Percentiles rank a stretch among this genome's conserved stretches.
Evolutionary conservation across 495 filamentous ascomycete species (phyloP).

Genomic region (Tirmania nivea): DNA sequence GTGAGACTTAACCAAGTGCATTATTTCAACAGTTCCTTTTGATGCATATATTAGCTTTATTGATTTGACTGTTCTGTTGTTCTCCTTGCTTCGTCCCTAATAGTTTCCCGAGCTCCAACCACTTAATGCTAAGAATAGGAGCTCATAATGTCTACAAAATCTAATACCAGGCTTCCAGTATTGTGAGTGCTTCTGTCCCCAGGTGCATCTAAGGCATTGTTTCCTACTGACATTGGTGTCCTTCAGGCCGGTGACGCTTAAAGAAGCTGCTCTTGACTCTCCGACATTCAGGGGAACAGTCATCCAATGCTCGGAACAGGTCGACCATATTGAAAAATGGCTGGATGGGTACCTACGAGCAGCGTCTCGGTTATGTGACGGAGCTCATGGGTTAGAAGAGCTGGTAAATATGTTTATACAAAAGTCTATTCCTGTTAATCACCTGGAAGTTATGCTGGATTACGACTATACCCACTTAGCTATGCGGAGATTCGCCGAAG

Average conservation of each 20-base stretch:
- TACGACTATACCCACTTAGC: conserved; percentile 86
- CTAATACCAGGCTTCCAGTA: too few species aligned
- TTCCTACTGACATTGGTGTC: too few species aligned
- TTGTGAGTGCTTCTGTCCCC: too few species aligned
- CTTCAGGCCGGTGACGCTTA: conserved; percentile 58
- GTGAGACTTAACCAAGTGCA: too few species aligned
- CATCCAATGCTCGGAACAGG: conserved; percentile 74
- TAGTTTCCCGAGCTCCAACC: too few species aligned
- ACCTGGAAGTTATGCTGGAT: conserved; percentile 65
- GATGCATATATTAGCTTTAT: too few species aligned
- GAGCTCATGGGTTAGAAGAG: conserved; percentile 46
- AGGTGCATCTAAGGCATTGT: too few species aligned
- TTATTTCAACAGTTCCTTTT: too few species aligned
- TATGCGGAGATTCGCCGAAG: conserved; percentile 63
- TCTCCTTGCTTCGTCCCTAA: too few species aligned
- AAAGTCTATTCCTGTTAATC: conserved; percentile 40
- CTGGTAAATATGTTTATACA: conserved; percentile 50
- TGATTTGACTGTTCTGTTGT: too few species aligned
- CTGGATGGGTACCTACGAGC: conserved; percentile 66
- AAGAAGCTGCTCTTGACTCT: conserved; percentile 88
- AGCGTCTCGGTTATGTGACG: conserved; percentile 53
- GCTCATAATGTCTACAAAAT: too few species aligned
- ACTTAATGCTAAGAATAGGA: too few species aligned
- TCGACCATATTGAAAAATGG: conserved; percentile 83
- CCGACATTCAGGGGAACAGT: conserved; percentile 83